These are phyloP conservation scores for Rhizopogon vulgaris DNA, from an alignment of 768 basidiomycete species.

Conservation along the genomic window DNA sequence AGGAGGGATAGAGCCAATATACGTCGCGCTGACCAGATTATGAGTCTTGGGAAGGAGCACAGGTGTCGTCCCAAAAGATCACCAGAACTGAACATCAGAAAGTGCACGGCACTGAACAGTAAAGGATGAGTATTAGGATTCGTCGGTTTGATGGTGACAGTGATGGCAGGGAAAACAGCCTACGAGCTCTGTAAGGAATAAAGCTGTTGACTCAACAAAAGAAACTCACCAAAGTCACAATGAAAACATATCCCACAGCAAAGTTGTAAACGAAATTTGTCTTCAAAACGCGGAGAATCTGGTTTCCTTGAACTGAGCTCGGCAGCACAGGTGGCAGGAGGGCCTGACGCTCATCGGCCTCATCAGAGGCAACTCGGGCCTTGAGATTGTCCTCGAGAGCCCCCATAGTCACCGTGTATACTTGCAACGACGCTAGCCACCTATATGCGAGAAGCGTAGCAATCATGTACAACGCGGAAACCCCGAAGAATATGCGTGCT, in stretches of 20 bases:
- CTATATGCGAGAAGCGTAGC: conserved; percentile 46
- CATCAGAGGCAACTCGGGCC: conserved; percentile 11
- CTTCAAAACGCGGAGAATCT: conserved; percentile 50
- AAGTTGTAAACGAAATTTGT: conserved; percentile 66
- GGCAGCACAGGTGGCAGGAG: conserved; percentile 30
- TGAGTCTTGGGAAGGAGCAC: conserved; percentile 58
- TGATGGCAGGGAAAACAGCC: conserved; percentile 87
- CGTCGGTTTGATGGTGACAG: conserved; percentile 65
- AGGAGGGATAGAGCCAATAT: conserved; percentile 59
- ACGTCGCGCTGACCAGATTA: conserved; percentile 62
- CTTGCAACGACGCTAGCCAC: conserved; percentile 53
- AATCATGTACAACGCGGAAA: conserved; percentile 63
- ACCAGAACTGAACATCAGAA: conserved; percentile 68
- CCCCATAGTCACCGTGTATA: conserved; percentile 51
- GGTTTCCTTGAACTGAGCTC: conserved; percentile 20
- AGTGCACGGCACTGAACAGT: conserved; percentile 76
- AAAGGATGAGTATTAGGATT: conserved; percentile 66
- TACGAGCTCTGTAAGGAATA: conserved; percentile 23
- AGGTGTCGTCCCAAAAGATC: conserved; percentile 66
- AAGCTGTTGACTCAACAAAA: not conserved
- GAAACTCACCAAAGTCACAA: conserved; percentile 68
- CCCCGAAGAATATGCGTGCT: conserved; percentile 66
- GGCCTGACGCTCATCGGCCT: conserved; percentile 28
- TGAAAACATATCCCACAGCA: conserved; percentile 69
- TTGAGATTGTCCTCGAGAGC: conserved; percentile 35